phyloP scores from a whole-genome alignment of 2,329 filamentous ascomycete genomes.

The Thielaviopsis euricoi region DNA sequence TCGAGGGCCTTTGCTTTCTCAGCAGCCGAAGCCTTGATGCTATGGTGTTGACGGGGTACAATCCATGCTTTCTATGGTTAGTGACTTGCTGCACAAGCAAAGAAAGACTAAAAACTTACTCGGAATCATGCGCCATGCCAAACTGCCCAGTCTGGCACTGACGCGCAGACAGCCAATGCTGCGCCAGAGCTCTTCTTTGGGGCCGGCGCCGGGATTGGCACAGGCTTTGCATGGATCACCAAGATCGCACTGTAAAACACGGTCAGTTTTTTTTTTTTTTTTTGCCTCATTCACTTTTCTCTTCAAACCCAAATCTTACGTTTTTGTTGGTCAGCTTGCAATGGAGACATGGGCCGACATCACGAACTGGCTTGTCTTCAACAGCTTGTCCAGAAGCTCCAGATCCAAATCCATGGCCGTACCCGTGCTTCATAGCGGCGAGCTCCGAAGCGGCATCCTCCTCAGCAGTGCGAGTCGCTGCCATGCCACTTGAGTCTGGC shows the following conservation, averaged over 20 bases:
- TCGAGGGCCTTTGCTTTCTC: conserved; percentile 28
- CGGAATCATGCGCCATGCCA: conserved; percentile 7
- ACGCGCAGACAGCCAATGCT: conserved; percentile 8
- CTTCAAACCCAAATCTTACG: conserved; percentile 1
- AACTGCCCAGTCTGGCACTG: conserved; percentile 1
- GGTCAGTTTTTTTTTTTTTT: not conserved
- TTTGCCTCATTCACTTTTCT: not conserved
- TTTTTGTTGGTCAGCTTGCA: conserved; percentile 10
- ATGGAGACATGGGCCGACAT: conserved; percentile 8
- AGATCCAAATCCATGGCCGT: not conserved
- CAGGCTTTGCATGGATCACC: conserved; percentile 4
- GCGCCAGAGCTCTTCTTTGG: conserved; percentile 5
- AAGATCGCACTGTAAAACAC: conserved; percentile 3
- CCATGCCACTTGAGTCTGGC: no score
- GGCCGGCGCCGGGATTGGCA: not conserved
- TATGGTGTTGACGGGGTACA: conserved; percentile 23
- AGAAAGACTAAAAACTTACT: not conserved
- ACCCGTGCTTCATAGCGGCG: not conserved
- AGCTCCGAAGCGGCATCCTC: conserved; percentile 11
- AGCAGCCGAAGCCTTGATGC: conserved; percentile 33
- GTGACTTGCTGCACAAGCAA: no score
- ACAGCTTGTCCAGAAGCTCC: not conserved
- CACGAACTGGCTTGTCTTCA: not conserved
- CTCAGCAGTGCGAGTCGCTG: no score
- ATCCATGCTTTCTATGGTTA: no score